These are phyloP conservation scores for Kodamaea suecica DNA, from an alignment of 1,139 yeast genomes.

Conservation along the genomic window DNA sequence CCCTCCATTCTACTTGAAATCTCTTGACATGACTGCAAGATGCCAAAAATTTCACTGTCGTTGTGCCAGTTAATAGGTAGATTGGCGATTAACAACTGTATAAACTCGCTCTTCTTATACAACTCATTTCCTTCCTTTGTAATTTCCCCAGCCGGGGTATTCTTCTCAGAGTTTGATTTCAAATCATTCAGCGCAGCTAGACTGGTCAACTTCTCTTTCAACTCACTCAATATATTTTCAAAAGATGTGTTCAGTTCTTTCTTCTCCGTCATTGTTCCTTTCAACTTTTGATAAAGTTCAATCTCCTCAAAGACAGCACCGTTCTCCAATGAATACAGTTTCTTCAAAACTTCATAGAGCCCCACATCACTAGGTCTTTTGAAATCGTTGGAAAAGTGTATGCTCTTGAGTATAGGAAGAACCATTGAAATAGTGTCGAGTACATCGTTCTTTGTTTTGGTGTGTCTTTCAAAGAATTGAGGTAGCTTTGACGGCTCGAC, in stretches of 20 bases:
- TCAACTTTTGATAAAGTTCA: slow-evolving; percentile 12
- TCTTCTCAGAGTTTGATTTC: no score
- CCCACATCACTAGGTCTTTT: slow-evolving; percentile 28
- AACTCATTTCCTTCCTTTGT: not conserved
- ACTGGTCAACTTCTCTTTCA: slow-evolving; percentile 2
- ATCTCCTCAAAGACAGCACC: slow-evolving; percentile 17
- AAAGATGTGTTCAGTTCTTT: slow-evolving; percentile 1
- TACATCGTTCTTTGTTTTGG: slow-evolving; percentile 5
- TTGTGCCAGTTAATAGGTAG: slow-evolving; percentile 38
- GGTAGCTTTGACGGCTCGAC: not conserved
- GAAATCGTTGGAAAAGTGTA: slow-evolving; percentile 8
- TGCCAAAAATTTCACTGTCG: slow-evolving; percentile 24
- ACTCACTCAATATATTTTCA: not conserved
- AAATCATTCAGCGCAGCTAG: not conserved
- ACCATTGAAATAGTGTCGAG: slow-evolving; percentile 5
- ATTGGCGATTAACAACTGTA: slow-evolving; percentile 31
- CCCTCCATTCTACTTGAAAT: not conserved
- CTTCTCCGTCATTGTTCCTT: slow-evolving; percentile 8
- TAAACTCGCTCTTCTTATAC: slow-evolving; percentile 27
- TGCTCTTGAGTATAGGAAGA: slow-evolving; percentile 8
- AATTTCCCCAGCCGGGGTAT: no score
- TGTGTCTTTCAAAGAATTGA: slow-evolving; percentile 5
- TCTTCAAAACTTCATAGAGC: slow-evolving; percentile 25
- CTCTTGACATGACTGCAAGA: slow-evolving; percentile 5
- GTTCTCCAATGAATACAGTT: slow-evolving; percentile 16